These are phyloP conservation scores for Solanum verrucosum DNA, from an alignment of 257 asterid species.

Conservation along the genomic window DNA sequence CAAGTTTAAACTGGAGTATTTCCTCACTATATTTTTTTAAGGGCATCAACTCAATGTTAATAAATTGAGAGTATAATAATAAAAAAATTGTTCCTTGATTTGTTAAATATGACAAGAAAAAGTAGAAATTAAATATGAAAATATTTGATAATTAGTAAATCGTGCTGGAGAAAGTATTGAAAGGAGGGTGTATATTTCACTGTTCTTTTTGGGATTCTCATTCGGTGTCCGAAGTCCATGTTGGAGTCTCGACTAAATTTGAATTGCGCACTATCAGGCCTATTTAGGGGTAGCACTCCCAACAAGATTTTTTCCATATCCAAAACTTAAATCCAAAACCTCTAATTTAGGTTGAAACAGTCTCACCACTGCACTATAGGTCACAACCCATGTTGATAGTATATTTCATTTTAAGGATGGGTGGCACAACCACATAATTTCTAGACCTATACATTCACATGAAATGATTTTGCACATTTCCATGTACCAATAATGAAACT, in stretches of 20 bases:
- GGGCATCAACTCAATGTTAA: too few relatives aligned
- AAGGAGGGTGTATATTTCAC: not conserved
- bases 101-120: too few relatives aligned
- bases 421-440: not conserved
- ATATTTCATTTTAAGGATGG: not conserved
- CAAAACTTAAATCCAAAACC: rapidly evolving
- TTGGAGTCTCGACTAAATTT: rapidly evolving
- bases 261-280: too few relatives aligned
- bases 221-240: rapidly evolving
- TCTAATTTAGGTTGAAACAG: too few relatives aligned
- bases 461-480: not conserved
- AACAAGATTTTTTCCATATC: rapidly evolving
- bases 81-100: too few relatives aligned
- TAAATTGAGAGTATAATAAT: too few relatives aligned
- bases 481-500: not conserved
- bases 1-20: too few relatives aligned
- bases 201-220: too few relatives aligned
- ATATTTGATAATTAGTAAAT: too few relatives aligned
- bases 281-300: rapidly evolving
- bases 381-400: not conserved
- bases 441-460: not conserved
- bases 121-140: too few relatives aligned
- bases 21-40: not conserved
- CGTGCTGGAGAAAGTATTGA: not conserved
- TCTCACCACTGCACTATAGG: too few relatives aligned